Conservation (phyloP, 2,329 filamentous ascomycete genomes). For the Cercospora sp. region DNA sequence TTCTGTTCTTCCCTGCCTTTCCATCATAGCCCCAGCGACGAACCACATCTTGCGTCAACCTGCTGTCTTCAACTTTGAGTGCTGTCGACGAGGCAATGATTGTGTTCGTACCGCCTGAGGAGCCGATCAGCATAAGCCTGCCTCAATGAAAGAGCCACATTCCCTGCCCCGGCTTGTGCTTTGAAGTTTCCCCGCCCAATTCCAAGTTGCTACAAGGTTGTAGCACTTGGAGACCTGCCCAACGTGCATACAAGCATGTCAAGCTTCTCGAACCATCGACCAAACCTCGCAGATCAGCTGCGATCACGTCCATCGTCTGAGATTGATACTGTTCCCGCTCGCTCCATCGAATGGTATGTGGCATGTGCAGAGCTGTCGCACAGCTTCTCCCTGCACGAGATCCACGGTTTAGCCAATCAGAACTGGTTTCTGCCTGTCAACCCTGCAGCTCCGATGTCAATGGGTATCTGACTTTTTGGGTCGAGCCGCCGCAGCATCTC, state of each 20-base stretch:
- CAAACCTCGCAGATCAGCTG: background rate
- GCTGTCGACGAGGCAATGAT: background rate
- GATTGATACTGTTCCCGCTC: background rate
- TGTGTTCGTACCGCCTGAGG: background rate
- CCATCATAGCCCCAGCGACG: background rate
- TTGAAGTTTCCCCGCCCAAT: background rate
- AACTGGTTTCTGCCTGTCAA: background rate
- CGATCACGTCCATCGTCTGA: background rate
- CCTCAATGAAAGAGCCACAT: background rate
- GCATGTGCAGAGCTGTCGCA: background rate
- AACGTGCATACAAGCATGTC: background rate
- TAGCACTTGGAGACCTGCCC: background rate
- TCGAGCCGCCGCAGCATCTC: background rate
- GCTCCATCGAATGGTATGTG: background rate
- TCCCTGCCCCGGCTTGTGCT: background rate
- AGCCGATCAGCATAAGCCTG: background rate
- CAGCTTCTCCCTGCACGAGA: background rate
- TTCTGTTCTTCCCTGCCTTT: background rate
- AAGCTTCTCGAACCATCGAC: slow-evolving; percentile 3
- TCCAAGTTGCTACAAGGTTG: background rate
- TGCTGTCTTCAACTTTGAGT: background rate
- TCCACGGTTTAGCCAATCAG: background rate
- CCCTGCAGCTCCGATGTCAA: background rate
- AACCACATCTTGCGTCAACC: background rate
- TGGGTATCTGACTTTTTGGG: background rate